Base-by-base conservation (phyloP, 768 basidiomycete species). In the Leccinum boreale region DNA sequence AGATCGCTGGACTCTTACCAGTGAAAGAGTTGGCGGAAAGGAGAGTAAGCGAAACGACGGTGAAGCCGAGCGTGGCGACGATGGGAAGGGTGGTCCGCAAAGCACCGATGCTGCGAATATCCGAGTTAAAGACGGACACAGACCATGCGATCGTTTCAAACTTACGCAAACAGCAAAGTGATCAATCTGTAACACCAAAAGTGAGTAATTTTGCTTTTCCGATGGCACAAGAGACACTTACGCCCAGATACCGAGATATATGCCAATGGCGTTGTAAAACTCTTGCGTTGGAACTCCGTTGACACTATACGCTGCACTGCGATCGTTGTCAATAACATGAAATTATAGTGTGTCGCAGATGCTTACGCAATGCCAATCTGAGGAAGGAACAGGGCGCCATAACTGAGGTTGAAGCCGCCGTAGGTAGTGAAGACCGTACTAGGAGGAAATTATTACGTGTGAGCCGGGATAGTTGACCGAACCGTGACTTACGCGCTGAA, bases 341-440 rank as follows among this genome's bases (percentile, higher is more conserved):
- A 15, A 23, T 14, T 7, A n/a, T 14, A 29, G 21, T 21, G 31
- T 6, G 26, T 14, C 4, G n/a, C 8, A 29, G 15, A 33, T 24
- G 65, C 68, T 23, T 28, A 70, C 68, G 65, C 68, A 39, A 70
- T 19, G 42, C 70, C 67, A 17, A 71, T 61, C 35, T 56, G 28
- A 35, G 68, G 68, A 52, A 71, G 19, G 57, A 61, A 69, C 17
- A 69, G 53, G 19, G 68, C 69, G 36, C 68, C 68, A 51, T 65
- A 69, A 23, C 66, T 69, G 15, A 68, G 53, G 56, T 69, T 69
- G 63, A 69, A 69, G 26, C 68, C 67, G 21, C 70, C 68, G 19
- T 70, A 71, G 23, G 68, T 71, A 29, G 52, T 31, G 46, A 69
- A 70, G 8, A 70, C 70, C 29, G 65, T 65, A 19, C 67, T 69